Evolutionary conservation across 2,329 filamentous ascomycete species (phyloP).

Genomic region (Stachybotrys chartarum): DNA sequence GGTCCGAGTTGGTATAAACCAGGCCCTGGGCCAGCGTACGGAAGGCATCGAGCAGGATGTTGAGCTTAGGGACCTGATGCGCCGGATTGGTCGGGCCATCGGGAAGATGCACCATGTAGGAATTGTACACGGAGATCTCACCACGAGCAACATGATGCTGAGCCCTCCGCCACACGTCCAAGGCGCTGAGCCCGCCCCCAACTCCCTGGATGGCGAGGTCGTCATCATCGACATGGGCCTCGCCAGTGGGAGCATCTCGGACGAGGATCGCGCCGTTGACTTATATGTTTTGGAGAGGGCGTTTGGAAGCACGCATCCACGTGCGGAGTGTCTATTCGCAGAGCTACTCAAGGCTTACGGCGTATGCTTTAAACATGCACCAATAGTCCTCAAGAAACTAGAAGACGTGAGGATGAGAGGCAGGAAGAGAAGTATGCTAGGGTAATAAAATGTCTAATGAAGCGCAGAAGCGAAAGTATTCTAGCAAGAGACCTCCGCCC

Average conservation of each 20-base stretch:
- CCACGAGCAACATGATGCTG: constrained; percentile 95
- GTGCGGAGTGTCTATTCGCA: constrained; percentile 68
- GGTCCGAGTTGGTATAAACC: constrained; percentile 62
- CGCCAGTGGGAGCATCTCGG: constrained; percentile 69
- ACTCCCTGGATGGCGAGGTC: constrained; percentile 59
- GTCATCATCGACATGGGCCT: constrained; percentile 94
- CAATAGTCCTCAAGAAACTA: constrained; percentile 67
- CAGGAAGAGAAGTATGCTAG: constrained; percentile 94
- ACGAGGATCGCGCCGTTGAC: constrained; percentile 93
- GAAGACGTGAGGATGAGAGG: constrained; percentile 92
- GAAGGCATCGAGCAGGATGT: constrained; percentile 33
- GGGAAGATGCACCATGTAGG: constrained; percentile 76
- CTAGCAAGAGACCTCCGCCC: constrained; percentile 16
- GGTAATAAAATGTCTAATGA: constrained; percentile 35
- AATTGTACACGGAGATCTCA: constrained; percentile 90
- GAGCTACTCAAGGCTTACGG: constrained; percentile 70
- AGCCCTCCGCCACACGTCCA: constrained; percentile 20
- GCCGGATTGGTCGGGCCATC: constrained; percentile 62
- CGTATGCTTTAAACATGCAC: constrained; percentile 67
- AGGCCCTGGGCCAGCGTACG: constrained; percentile 50
- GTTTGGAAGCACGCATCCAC: constrained; percentile 90
- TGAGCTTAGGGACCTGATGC: constrained; percentile 56
- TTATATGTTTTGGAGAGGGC: constrained; percentile 92
- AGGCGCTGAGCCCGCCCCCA: constrained; percentile 12
- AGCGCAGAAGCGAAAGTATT: constrained; percentile 10